Evolutionary conservation across 2,329 filamentous ascomycete species (phyloP).

Genomic region (Fusarium secorum): DNA sequence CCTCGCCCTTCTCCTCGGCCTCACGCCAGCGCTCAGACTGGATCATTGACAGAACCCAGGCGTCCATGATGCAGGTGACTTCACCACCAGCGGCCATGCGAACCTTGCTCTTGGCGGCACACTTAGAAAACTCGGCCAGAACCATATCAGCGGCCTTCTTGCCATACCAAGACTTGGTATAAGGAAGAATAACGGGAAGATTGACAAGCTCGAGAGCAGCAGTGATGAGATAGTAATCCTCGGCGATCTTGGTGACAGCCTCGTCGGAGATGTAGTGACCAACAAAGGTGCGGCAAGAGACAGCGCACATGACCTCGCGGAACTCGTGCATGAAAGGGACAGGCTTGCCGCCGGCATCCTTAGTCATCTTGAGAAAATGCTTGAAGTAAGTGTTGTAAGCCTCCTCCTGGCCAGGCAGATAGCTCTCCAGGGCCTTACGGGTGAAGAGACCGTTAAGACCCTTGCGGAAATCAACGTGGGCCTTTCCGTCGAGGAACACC

Average conservation of each 20-base stretch:
- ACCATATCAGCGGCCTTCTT: slow-evolving; percentile 96
- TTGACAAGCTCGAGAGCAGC: slow-evolving; percentile 96
- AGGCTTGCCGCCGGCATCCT: slow-evolving; percentile 75
- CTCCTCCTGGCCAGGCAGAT: slow-evolving; percentile 91
- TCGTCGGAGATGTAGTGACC: slow-evolving; percentile 94
- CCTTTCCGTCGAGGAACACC: slow-evolving; percentile 96
- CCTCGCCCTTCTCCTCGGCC: slow-evolving; percentile 76
- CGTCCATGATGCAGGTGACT: slow-evolving; percentile 92
- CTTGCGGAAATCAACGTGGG: slow-evolving; percentile 96
- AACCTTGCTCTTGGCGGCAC: slow-evolving; percentile 91
- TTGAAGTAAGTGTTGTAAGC: slow-evolving; percentile 89
- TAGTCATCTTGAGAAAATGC: slow-evolving; percentile 78
- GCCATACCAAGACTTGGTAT: slow-evolving; percentile 95
- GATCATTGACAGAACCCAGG: slow-evolving; percentile 89
- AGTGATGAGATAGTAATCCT: slow-evolving; percentile 97
- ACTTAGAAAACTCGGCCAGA: slow-evolving; percentile 86
- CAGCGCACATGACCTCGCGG: slow-evolving; percentile 92
- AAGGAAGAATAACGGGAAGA: slow-evolving; percentile 95
- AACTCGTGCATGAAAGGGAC: slow-evolving; percentile 90
- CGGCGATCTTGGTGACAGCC: slow-evolving; percentile 89
- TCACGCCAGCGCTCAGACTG: slow-evolving; percentile 84
- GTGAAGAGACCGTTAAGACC: slow-evolving; percentile 95
- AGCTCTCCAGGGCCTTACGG: slow-evolving; percentile 83
- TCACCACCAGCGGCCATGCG: slow-evolving; percentile 89
- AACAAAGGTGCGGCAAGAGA: slow-evolving; percentile 96